Percentiles rank a stretch among this genome's conserved stretches.
Evolutionary conservation across 148 eudicot species (phyloP).

Genomic region (Rhododendron griersonianum): DNA sequence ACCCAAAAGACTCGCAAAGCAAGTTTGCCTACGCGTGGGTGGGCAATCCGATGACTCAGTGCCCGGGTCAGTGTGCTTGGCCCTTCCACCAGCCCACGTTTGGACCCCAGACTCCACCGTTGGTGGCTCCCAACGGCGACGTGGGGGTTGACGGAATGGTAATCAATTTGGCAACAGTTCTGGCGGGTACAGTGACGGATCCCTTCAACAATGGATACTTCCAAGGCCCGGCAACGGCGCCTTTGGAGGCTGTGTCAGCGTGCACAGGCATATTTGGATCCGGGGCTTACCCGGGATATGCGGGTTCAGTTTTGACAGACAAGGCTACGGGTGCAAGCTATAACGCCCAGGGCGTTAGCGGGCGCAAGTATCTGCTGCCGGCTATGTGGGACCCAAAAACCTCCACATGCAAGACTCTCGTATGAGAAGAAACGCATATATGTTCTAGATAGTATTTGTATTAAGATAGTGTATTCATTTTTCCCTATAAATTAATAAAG

Average conservation of each 20-base stretch:
- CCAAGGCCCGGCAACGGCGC: conserved; percentile 38
- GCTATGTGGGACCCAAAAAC: not conserved
- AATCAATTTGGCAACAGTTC: conserved; percentile 34
- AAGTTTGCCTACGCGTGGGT: conserved; percentile 45
- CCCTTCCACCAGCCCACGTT: conserved; percentile 37
- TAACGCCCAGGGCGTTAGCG: not conserved
- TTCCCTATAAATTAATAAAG: no score
- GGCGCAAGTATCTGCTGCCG: not conserved
- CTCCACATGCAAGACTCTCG: not conserved
- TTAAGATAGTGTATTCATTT: no score
- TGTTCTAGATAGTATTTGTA: no score
- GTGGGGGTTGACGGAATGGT: conserved; percentile 47
- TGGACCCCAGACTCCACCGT: conserved; percentile 40
- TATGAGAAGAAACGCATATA: not conserved
- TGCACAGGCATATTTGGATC: conserved; percentile 41
- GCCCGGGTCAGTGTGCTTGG: conserved; percentile 50
- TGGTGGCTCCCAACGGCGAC: conserved; percentile 43
- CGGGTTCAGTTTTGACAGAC: not conserved
- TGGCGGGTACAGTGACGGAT: conserved; percentile 47
- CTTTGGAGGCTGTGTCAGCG: conserved; percentile 41
- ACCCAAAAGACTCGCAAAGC: conserved; percentile 2
- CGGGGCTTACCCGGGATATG: conserved; percentile 20
- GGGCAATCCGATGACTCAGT: conserved; percentile 39
- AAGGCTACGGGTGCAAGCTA: conserved; percentile 3
- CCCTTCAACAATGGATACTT: conserved; percentile 36